phyloP scores from a whole-genome alignment of 2,329 filamentous ascomycete genomes.

The Cadophora sp. region DNA sequence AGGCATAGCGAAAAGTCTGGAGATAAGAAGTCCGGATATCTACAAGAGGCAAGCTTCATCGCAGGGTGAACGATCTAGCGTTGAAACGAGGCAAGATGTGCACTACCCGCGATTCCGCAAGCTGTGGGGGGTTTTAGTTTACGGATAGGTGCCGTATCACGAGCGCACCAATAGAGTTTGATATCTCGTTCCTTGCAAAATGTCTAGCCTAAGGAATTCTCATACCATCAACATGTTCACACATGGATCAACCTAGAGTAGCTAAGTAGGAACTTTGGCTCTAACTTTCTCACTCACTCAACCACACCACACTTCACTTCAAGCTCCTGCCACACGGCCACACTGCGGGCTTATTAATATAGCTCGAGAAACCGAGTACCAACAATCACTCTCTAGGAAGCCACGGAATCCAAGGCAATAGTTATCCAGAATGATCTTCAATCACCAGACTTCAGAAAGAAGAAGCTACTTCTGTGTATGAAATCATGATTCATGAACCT shows the following conservation, averaged over 20 bases:
- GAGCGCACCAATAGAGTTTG: conserved; percentile 6
- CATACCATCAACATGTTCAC: background rate
- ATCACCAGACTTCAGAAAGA: background rate
- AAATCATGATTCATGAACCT: background rate
- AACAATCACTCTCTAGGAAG: background rate
- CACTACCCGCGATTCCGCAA: background rate
- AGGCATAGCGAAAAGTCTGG: background rate
- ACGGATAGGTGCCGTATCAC: background rate
- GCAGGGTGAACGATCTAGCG: background rate
- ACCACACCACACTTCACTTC: background rate
- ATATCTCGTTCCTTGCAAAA: background rate
- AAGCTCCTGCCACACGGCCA: background rate
- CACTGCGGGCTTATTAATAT: conserved; percentile 1
- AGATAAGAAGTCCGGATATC: conserved; percentile 15
- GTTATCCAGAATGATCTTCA: background rate
- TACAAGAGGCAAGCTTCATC: background rate
- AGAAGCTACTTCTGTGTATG: background rate
- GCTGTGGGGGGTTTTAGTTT: background rate
- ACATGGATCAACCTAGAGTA: background rate
- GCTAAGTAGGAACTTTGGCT: background rate
- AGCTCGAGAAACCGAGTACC: background rate
- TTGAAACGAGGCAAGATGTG: background rate
- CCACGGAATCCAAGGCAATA: background rate
- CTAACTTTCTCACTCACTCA: background rate
- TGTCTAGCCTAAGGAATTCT: background rate